Evolutionary conservation across 257 asterid genomes (phyloP).

Genomic region (Cynanchum wilfordii): DNA sequence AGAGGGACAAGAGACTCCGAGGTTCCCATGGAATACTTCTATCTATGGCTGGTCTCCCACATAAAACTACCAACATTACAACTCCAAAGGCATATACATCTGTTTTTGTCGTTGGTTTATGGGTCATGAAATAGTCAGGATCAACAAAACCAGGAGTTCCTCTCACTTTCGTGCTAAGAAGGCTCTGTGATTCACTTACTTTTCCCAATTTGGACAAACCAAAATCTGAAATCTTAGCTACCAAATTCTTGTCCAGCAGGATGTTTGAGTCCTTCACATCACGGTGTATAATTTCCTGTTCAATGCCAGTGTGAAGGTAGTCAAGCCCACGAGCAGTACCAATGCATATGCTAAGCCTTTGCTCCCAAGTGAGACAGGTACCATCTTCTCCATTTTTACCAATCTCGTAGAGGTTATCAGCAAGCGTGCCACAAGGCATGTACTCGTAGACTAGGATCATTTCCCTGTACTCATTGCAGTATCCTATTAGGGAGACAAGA

Average conservation of each 20-base stretch:
- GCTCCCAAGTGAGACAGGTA: too few relatives aligned
- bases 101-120: too few relatives aligned
- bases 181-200: neutral
- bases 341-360: too few relatives aligned
- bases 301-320: too few relatives aligned
- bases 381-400: too few relatives aligned
- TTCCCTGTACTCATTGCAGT: too few relatives aligned
- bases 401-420: too few relatives aligned
- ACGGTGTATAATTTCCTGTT: too few relatives aligned
- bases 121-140: slow-evolving; percentile 19
- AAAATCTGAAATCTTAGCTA: slow-evolving; percentile 24
- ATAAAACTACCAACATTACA: slow-evolving; percentile 19
- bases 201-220: slow-evolving; percentile 20
- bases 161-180: slow-evolving; percentile 13
- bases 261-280: slow-evolving; percentile 21
- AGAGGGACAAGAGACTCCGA: slow-evolving; percentile 4
- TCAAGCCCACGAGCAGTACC: too few relatives aligned
- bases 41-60: slow-evolving; percentile 21
- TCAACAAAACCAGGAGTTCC: slow-evolving; percentile 19
- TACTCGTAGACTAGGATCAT: too few relatives aligned
- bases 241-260: slow-evolving; percentile 15
- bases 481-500: too few relatives aligned
- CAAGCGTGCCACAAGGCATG: too few relatives aligned
- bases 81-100: slow-evolving; percentile 27
- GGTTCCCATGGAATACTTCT: neutral